Evolutionary conservation across 345 rosid species (phyloP), one percentile per base, ranked within the genome.

Genomic region (Lepidium africanum): DNA sequence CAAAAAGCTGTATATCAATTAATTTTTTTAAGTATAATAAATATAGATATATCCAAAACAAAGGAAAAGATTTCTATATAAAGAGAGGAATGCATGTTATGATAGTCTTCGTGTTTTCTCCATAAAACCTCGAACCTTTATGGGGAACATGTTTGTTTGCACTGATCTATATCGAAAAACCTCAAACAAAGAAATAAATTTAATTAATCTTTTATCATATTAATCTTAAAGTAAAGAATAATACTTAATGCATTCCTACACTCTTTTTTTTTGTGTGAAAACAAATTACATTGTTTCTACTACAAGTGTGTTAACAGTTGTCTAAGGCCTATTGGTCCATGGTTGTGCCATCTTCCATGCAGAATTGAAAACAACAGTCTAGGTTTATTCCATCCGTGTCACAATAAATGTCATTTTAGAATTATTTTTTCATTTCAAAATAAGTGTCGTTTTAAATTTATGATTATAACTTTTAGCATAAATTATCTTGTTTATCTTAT

Each of bases 111-210:
- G 39, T 70, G 67, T 61, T 51, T 70, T 51, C 37, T 47, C 61
- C 61, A 30, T 32, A 50, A 62, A 61, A 21, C 0, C 12, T 43
- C 3, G 39, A 70, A 51, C 50, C 58, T 72, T 55, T 64, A 72
- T 72, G 70, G 76, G 37, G 39, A 5, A 54, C 76, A 72, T 72
- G 76, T 63, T 71, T 71, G 38, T 52, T 11, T 42, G 39, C 36
- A 36, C 19, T 14, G 1, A 19, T 27, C 12, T 12, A 35, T 48
- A 25, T 47, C 21, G 14, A 30, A 7, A 23, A 14, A 23, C 27
- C 30, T 27, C 35, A 38, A 45, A 12, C 5, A 2, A 6, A 40
- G 7, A 41, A 2, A 14, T 2, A 4, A 27, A 1, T 4, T 27
- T 25, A 2, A 3, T 25, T 25, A 25, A 25, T 25, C 4, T 25